Base-by-base conservation (phyloP, 1,284 basidiomycete genomes). In the Boletus sp. region DNA sequence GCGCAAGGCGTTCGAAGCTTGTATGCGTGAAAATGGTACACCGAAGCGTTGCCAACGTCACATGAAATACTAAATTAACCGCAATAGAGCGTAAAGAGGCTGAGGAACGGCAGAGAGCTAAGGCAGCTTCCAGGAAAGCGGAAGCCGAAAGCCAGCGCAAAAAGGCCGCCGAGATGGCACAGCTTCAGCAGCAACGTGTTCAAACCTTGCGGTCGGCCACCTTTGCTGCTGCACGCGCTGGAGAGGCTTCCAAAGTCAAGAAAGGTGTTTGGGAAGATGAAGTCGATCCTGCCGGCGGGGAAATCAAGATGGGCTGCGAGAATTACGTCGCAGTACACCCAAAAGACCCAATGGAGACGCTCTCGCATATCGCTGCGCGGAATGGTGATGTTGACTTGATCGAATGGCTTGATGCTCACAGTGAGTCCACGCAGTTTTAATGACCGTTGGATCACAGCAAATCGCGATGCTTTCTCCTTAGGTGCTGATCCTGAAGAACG, bases 401-500 rank as follows among this genome's bases (percentile, higher is more conserved):
- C 5, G 65, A 77, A 57, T 88, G 84, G 84, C 73, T 89, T 9
- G 76, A 81, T 61, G 70, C 75, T 4, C 84, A 88, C 61, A 78
- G 86, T 87, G 58, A 54, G 78, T 59, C 48, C 57, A 51, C 23
- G 51, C 50, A 48, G 37, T 55, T 51, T 57, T 57, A 55, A 51
- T 61, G 38, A 41, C 52, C 51, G 56, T 29, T 56, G 45, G 27
- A 47, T 50, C 41, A 41, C 49, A 52, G 52, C 48, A 54, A 53
- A 58, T 57, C 48, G 52, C 54, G 52, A 55, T 49, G 42, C 48
- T 50, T 51, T 39, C 40, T 43, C 38, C 37, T 33, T 59, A 88
- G 86, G 79, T 66, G 83, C 83, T 40, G 82, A 86, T 52, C 70
- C 77, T 19, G 84, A 87, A 49, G 85, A 88, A 62, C 75, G 77